Base-by-base conservation (phyloP, 176 grass and related monocot genomes). In the Oryza brachyantha region DNA sequence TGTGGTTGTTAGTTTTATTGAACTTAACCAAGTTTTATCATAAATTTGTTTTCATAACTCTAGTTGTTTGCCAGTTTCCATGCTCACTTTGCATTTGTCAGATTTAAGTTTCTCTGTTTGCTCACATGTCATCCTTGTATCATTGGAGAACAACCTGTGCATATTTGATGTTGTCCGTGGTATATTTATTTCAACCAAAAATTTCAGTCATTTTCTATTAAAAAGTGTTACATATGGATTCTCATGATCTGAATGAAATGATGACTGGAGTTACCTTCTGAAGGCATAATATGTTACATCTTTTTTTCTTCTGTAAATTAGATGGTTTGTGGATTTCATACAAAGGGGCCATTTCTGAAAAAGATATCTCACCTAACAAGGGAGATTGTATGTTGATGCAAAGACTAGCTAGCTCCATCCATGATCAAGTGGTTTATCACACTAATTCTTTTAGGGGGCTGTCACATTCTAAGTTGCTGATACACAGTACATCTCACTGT, bases 201-300 rank as follows among this genome's bases (percentile, higher is more conserved):
- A n/a, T 57, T 57, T 57, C 52, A 57, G 52, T 57, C 52, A 57
- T 57, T n/a, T 41, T 34, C 19, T 21, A 38, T 67, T 63, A 3
- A 43, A 77, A 77, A 46, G 41, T 64, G 26, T 14, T 32, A 12
- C 19, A 37, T 35, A 57, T 58, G 22, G 7, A 54, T 67, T 54
- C 31, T 36, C 43, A 79, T 66, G 40, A 78, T 66, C 62, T 36
- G 61, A 66, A 54, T 67, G 43, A 68, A 68, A 77, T 65, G 31
- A 37, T 82, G 57, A 31, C 14, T 72, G 1, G 52, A 74, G 79
- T 74, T 64, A 68, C 73, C 32, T 88, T 81, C 8, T 73, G 29
- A 29, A 61, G 38, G 39, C 16, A 25, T 17, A 61, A 61, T 65
- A 37, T 38, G 29, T 29, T 60, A 79, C 61, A 54, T 84, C 31